phyloP scores from a whole-genome alignment of 2,329 filamentous ascomycete species.

The Arthrobotrys iridis region DNA sequence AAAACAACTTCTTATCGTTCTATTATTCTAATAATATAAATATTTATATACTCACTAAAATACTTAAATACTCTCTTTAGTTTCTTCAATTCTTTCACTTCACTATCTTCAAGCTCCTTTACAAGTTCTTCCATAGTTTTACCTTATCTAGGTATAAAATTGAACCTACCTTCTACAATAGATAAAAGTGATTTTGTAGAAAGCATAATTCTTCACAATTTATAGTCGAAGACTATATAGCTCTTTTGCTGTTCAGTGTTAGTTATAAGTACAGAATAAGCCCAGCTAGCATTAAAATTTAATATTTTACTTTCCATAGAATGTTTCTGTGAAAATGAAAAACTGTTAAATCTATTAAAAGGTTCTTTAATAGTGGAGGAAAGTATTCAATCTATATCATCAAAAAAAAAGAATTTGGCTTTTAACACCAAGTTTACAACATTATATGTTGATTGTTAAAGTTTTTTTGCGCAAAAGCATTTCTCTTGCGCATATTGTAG shows the following conservation, averaged over 20 bases:
- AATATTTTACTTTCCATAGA: conserved; percentile 30
- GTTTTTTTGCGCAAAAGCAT: conserved; percentile 22
- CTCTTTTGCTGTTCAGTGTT: conserved; percentile 31
- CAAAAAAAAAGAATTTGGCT: conserved; percentile 49
- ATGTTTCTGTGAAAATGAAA: conserved; percentile 13
- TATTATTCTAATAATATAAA: conserved; percentile 28
- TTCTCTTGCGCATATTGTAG: conserved; percentile 35
- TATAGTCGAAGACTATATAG: conserved; percentile 28
- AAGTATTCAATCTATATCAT: conserved; percentile 40
- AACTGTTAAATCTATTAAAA: neutral
- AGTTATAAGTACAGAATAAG: conserved; percentile 31
- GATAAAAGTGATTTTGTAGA: conserved; percentile 18
- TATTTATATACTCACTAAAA: conserved; percentile 36
- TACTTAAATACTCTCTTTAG: conserved; percentile 31
- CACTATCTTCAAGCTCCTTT: neutral
- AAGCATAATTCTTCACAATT: conserved; percentile 12
- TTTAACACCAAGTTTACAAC: conserved; percentile 32
- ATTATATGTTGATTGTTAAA: conserved; percentile 26
- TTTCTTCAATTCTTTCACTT: conserved; percentile 5
- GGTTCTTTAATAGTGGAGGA: conserved; percentile 26
- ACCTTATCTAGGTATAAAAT: conserved; percentile 43
- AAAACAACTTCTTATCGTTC: conserved; percentile 37
- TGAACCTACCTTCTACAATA: conserved; percentile 21
- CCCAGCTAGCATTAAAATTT: conserved; percentile 32
- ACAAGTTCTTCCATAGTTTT: conserved; percentile 14